Conservation (phyloP, 805 yeast genomes). For the Ogataea philodendri region DNA sequence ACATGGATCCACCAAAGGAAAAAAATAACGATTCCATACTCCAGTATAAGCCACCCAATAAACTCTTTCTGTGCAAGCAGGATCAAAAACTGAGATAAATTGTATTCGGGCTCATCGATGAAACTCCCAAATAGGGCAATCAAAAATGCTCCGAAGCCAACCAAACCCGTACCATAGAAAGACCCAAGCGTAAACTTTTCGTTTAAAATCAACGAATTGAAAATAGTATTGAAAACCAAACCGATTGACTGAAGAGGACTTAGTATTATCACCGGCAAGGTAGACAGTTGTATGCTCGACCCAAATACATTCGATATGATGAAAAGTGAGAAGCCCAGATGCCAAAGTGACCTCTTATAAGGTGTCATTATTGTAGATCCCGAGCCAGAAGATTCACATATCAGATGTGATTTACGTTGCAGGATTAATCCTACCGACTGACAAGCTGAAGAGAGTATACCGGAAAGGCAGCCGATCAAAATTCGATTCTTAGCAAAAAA, state of each 20-base stretch:
- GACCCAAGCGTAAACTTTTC: constrained; percentile 64
- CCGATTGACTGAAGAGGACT: constrained; percentile 87
- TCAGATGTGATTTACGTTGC: constrained; percentile 73
- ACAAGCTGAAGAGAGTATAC: constrained; percentile 70
- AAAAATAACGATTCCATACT: constrained; percentile 32
- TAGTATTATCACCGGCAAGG: constrained; percentile 74
- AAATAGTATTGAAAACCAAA: constrained; percentile 77
- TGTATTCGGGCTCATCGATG: constrained; percentile 50
- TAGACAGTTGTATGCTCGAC: constrained; percentile 76
- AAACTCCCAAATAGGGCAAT: constrained; percentile 80
- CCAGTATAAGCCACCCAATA: constrained; percentile 51
- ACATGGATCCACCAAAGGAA: constrained; percentile 33
- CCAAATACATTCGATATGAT: constrained; percentile 75
- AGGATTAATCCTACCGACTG: constrained; percentile 81
- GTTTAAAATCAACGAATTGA: constrained; percentile 63
- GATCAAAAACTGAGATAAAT: constrained; percentile 44
- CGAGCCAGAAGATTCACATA: constrained; percentile 36
- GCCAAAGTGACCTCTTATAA: constrained; percentile 63
- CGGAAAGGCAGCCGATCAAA: constrained; percentile 62
- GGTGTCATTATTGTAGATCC: constrained; percentile 29
- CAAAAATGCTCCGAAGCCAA: constrained; percentile 69
- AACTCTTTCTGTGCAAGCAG: constrained; percentile 47
- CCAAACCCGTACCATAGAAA: constrained; percentile 62
- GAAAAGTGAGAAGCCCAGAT: constrained; percentile 68
- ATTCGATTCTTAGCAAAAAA: too few relatives aligned